Evolutionary conservation across 345 rosid species (phyloP).

Genomic region (Laguncularia racemosa): DNA sequence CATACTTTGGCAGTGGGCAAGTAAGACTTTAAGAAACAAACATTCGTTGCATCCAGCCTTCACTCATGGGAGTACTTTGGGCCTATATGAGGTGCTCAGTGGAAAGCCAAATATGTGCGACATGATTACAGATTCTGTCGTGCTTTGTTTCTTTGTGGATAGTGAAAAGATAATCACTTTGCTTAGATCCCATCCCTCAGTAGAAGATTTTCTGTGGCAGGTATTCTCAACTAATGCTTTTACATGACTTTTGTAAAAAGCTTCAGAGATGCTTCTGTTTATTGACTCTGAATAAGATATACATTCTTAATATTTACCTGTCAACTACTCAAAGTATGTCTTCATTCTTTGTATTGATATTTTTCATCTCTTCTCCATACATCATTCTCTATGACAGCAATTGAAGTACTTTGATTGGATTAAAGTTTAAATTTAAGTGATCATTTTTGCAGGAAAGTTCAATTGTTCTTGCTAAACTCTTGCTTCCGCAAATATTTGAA

Average conservation of each 20-base stretch:
- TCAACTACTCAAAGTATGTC: too few relatives aligned
- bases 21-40: constrained; percentile 54
- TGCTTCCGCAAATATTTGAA: constrained; percentile 88
- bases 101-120: constrained; percentile 74
- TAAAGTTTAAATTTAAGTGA: constrained; percentile 1
- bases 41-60: constrained; percentile 86
- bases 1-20: constrained; percentile 63
- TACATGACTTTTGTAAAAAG: neutral
- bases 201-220: constrained; percentile 87
- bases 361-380: too few relatives aligned
- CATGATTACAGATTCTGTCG: constrained; percentile 76
- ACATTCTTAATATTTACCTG: too few relatives aligned
- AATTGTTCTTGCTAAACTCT: constrained; percentile 57
- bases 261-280: neutral
- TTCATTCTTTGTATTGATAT: too few relatives aligned
- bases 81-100: constrained; percentile 73
- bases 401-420: neutral
- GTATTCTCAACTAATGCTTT: constrained; percentile 24
- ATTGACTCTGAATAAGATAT: too few relatives aligned
- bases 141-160: constrained; percentile 60
- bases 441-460: constrained; percentile 70
- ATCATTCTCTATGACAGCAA: too few relatives aligned
- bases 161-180: constrained; percentile 48
- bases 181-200: constrained; percentile 50
- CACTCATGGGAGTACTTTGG: constrained; percentile 86